A percentile compares a stretch with the other conserved stretches of the same genome.
Evolutionary conservation across 2,329 filamentous ascomycete genomes (phyloP).

Genomic region (Aspergillus viridinutans): DNA sequence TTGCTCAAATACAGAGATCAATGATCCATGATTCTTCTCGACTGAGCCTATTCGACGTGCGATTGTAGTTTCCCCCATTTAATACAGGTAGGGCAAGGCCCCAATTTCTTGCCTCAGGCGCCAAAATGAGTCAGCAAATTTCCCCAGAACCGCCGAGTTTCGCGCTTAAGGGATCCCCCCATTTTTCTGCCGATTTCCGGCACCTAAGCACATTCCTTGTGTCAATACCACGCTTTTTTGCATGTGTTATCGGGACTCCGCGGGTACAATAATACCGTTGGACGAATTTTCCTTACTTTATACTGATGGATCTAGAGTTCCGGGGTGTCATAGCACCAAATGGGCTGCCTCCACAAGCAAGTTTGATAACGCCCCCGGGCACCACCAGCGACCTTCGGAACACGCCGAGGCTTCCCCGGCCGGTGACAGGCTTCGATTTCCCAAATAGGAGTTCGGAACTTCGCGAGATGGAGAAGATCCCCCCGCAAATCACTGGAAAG

Average conservation of each 20-base stretch:
- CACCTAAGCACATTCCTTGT: constrained; percentile 21
- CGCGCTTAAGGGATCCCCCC: constrained; percentile 15
- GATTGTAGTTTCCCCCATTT: no score
- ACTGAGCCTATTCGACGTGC: background rate
- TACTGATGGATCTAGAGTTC: constrained; percentile 34
- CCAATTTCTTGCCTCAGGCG: background rate
- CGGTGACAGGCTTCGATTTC: constrained; percentile 26
- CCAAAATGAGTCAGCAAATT: constrained; percentile 11
- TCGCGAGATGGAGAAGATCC: constrained; percentile 37
- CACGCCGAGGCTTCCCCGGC: constrained; percentile 28
- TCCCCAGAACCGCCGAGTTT: constrained; percentile 24
- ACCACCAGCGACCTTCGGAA: constrained; percentile 33
- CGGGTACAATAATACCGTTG: constrained; percentile 30
- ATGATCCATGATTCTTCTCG: background rate
- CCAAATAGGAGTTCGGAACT: constrained; percentile 29
- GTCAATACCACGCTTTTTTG: constrained; percentile 19
- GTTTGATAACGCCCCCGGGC: constrained; percentile 25
- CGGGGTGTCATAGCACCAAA: constrained; percentile 32
- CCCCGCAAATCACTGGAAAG: constrained; percentile 45
- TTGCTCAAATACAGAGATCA: background rate
- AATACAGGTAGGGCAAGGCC: background rate
- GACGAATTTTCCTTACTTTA: constrained; percentile 20
- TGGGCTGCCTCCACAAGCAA: constrained; percentile 26
- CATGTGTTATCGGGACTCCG: constrained; percentile 18
- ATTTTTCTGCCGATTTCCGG: constrained; percentile 39